Evolutionary conservation across 2,329 filamentous ascomycete species (phyloP).

Genomic region (Bipolaris oryzae): DNA sequence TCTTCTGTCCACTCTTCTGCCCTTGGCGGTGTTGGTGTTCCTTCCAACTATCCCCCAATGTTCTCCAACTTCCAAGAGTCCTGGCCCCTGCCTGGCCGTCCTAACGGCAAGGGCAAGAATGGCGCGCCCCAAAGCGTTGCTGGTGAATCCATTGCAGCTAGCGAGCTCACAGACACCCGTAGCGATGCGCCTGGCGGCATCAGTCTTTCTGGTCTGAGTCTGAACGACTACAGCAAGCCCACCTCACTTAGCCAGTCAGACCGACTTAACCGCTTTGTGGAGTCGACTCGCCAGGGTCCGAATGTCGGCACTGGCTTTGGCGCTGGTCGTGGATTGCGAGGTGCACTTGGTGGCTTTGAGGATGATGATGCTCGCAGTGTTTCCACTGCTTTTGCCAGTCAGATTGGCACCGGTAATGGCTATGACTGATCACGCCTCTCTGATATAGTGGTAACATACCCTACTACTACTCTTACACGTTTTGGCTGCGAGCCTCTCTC

Average conservation of each 20-base stretch:
- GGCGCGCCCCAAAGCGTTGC: slow-evolving; percentile 77
- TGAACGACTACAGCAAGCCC: slow-evolving; percentile 72
- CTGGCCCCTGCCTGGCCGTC: slow-evolving; percentile 84
- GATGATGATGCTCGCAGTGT: slow-evolving; percentile 97
- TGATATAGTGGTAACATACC: slow-evolving; percentile 5
- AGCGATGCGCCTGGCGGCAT: slow-evolving; percentile 82
- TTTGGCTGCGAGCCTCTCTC: slow-evolving; percentile 19
- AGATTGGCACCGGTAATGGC: slow-evolving; percentile 74
- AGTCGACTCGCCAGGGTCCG: slow-evolving; percentile 74
- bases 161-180: slow-evolving; percentile 84
- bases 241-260: slow-evolving; percentile 81
- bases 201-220: slow-evolving; percentile 82
- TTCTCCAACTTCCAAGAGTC: slow-evolving; percentile 91
- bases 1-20: slow-evolving; percentile 94
- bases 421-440: slow-evolving; percentile 59
- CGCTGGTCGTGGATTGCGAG: slow-evolving; percentile 51
- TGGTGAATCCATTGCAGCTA: slow-evolving; percentile 90
- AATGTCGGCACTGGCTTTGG: slow-evolving; percentile 43
- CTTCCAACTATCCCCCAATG: slow-evolving; percentile 88
- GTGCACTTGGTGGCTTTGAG: slow-evolving; percentile 56
- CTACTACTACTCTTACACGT: slow-evolving; percentile 8
- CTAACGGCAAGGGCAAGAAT: slow-evolving; percentile 68
- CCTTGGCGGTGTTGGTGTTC: slow-evolving; percentile 81
- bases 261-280: slow-evolving; percentile 91
- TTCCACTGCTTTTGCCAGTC: slow-evolving; percentile 95